Base-by-base conservation (phyloP, 2,329 filamentous ascomycete species). In the Aspergillus fructus region DNA sequence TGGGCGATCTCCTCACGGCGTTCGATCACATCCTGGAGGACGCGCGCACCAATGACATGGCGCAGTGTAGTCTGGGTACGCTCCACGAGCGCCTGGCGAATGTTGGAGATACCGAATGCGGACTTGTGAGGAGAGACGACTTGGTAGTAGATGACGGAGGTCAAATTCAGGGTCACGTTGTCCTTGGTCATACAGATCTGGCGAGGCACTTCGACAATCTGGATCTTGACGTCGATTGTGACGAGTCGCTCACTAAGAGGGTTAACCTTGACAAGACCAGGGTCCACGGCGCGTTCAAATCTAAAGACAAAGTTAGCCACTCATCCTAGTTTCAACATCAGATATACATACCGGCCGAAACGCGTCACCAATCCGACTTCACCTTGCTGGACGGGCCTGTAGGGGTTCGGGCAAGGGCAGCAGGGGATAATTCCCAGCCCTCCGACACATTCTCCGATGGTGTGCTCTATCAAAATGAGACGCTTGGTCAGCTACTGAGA, bases 141-240 rank as follows among this genome's bases (percentile, higher is more conserved):
- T 82, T 96, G 93, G 81, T 99, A 99, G 84, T 99, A 99, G 79
- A 99, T 97, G 73, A 99, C 94, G 5, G 91, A 96, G 48, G 93
- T 97, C 65, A 99, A 83, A 68, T 93, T 88, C 42, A 99, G 83
- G 46, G 90, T 96, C 62, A 97, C 94, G 70, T 99, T 99, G 82
- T 99, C 94, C 81, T 97, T 97, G 75, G 94, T 99, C 93, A 99
- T 99, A 83, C 94, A 97, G 61, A 93, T 87, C 78, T 99, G 94
- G 78, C 93, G 87, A 17, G 93, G 93, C 23, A 99, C 94, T 81
- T 99, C 78, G 74, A 96, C 91, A 64, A 96, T 97, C 79, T 99
- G 94, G 67, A 97, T 97, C 86, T 97, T 99, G 79, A 99, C 94
- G 75, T 99, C 94, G 72, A 99, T 89, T 69, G 96, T 91, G 66